Conservation (phyloP, 1,139 yeast species). For the Yamadazyma diospyri region DNA sequence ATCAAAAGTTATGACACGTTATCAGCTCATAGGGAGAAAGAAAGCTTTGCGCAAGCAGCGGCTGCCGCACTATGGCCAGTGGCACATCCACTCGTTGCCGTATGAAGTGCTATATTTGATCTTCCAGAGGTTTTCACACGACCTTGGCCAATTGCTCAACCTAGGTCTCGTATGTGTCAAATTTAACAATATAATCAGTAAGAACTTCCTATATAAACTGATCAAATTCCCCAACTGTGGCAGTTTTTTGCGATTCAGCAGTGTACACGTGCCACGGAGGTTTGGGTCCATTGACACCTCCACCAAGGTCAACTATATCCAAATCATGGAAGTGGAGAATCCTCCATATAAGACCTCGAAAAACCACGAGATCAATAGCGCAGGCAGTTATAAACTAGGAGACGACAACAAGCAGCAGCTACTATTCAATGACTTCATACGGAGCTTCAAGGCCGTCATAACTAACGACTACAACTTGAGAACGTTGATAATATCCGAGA, state of each 20-base stretch:
- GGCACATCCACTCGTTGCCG: constrained; percentile 40
- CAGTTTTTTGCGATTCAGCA: constrained; percentile 31
- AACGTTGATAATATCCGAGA: constrained; percentile 31
- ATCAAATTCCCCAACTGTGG: constrained; percentile 24
- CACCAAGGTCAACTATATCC: constrained; percentile 29
- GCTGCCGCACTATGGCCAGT: constrained; percentile 21
- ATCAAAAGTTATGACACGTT: constrained; percentile 22
- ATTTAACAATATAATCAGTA: constrained; percentile 33
- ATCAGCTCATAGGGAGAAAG: constrained; percentile 40
- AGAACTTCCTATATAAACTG: constrained; percentile 31
- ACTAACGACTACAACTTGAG: constrained; percentile 33
- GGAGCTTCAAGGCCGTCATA: constrained; percentile 22
- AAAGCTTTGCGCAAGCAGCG: constrained; percentile 16
- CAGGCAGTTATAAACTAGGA: constrained; percentile 37
- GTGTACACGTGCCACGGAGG: constrained; percentile 22
- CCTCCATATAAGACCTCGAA: constrained; percentile 30
- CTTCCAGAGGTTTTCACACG: constrained; percentile 21
- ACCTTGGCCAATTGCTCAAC: constrained; percentile 19
- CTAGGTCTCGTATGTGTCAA: constrained; percentile 35
- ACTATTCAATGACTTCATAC: constrained; percentile 26
- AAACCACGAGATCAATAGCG: constrained; percentile 29
- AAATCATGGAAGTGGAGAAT: constrained; percentile 24
- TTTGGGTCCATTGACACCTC: constrained; percentile 26
- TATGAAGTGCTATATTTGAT: constrained; percentile 37
- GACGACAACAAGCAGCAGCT: constrained; percentile 17